A percentile compares a stretch with the other conserved stretches of the same genome.
phyloP scores from a whole-genome alignment of 2,329 filamentous ascomycete genomes.

The Aureobasidium leucospermi region DNA sequence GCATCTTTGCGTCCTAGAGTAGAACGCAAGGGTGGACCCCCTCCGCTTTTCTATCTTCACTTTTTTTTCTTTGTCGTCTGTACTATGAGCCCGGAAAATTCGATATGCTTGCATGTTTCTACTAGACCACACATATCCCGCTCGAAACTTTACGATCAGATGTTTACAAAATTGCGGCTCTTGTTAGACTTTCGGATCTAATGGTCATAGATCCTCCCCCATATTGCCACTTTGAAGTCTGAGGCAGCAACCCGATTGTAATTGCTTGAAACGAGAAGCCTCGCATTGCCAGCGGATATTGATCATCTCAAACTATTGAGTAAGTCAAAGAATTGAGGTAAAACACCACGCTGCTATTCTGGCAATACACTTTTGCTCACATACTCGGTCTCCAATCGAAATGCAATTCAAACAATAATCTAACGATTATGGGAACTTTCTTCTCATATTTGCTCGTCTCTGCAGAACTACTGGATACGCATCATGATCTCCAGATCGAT shows the following conservation, averaged over 20 bases:
- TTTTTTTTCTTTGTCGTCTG: conserved; percentile 13
- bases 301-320: no score
- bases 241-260: background rate
- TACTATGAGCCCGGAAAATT: conserved; percentile 15
- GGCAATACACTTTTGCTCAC: no score
- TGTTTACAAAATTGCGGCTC: background rate
- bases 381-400: no score
- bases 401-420: no score
- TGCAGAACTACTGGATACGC: no score
- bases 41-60: conserved; percentile 7
- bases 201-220: background rate
- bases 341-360: no score
- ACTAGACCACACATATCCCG: background rate
- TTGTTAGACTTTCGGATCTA: background rate
- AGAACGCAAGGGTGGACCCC: background rate
- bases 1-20: conserved; percentile 6
- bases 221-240: background rate
- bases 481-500: no score
- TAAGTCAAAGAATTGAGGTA: no score
- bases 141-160: background rate
- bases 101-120: conserved; percentile 14
- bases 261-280: no score
- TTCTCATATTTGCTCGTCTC: no score
- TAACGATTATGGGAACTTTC: no score
- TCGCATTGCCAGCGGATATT: no score